Evolutionary conservation across 2,329 filamentous ascomycete species (phyloP), one percentile per base, ranked within the genome.

Genomic region (Colletotrichum viniferum): DNA sequence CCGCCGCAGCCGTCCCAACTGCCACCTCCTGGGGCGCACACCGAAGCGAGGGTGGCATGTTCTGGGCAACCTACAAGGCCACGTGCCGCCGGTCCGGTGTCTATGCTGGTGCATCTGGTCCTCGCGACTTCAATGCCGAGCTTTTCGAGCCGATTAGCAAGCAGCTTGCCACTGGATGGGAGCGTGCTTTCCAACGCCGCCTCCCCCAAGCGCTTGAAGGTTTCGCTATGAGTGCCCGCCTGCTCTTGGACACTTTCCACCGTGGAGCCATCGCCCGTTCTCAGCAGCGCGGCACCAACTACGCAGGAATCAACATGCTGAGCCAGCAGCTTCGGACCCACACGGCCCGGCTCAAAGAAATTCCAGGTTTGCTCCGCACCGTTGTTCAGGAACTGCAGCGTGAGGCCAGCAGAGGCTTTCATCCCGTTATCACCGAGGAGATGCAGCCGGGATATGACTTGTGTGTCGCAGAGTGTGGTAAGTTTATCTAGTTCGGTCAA

Each of bases 41-140:
- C 14, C 67, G 71, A 24, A 36, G 28, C 14, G 10, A 67, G 4
- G 79, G 80, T 24, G 80, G 81, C 5, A 24, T 82, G 48, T 21
- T 48, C 5, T 81, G 78, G 78, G n/a, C 71, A 5, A 80, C 80
- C 1, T 82, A 82, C 73, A 81, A 78, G 67, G 81, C 81, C 12
- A 80, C 77, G 1, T 77, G 77, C 36, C 71, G 78, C 8, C 76
- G 81, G 7, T 10, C 65, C n/a, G 80, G 80, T 3, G 73, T 77
- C 1, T 81, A 66, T 5, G 4, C 60, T 7, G 78, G 80, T 5
- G 38, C 70, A 14, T 62, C 71, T 28, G 78, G 79, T 8, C 64
- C 21, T n/a, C 6, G 66, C 5, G 77, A 82, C 67, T 80, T 81
- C 73, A 82, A 82, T 24, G 75, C 60, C 2, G 81, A 82, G 48